Conservation (phyloP, 108 stramenopile genomes). For the Schizochytrium sp. region DNA sequence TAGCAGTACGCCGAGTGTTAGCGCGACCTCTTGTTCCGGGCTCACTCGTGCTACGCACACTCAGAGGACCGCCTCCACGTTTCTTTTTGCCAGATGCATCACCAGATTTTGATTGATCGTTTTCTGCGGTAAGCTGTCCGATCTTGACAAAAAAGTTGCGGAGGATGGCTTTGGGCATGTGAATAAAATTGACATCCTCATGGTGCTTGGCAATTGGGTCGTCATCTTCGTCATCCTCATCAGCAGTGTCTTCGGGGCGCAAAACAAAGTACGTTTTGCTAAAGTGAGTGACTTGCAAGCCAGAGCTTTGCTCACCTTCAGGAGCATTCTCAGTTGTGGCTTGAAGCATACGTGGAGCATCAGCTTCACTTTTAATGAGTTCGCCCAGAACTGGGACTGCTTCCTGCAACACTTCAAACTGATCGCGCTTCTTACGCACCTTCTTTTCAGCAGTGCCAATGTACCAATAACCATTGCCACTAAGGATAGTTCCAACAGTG, state of each 20-base stretch:
- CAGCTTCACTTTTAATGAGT: neutral
- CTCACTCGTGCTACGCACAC: conserved; percentile 28
- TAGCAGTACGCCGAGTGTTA: neutral
- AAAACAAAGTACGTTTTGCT: conserved; percentile 27
- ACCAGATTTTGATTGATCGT: neutral
- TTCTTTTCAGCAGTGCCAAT: neutral
- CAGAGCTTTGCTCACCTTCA: neutral
- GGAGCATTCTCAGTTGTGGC: neutral
- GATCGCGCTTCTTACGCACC: conserved; percentile 51
- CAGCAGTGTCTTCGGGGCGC: neutral
- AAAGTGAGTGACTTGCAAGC: conserved; percentile 34
- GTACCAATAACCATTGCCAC: conserved; percentile 53
- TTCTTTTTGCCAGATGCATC: neutral
- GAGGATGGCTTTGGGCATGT: conserved; percentile 30
- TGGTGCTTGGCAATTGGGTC: neutral
- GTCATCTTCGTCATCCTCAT: neutral
- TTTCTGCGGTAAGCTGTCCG: conserved; percentile 7
- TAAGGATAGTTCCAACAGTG: neutral
- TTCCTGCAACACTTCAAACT: conserved; percentile 14
- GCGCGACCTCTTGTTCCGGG: conserved; percentile 14
- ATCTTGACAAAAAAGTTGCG: neutral
- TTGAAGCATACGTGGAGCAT: conserved; percentile 8
- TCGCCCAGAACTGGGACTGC: conserved; percentile 4
- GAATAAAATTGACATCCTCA: neutral
- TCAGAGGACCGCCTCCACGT: neutral